phyloP scores from a whole-genome alignment of 306 rosid genomes.

The Prunus mume region DNA sequence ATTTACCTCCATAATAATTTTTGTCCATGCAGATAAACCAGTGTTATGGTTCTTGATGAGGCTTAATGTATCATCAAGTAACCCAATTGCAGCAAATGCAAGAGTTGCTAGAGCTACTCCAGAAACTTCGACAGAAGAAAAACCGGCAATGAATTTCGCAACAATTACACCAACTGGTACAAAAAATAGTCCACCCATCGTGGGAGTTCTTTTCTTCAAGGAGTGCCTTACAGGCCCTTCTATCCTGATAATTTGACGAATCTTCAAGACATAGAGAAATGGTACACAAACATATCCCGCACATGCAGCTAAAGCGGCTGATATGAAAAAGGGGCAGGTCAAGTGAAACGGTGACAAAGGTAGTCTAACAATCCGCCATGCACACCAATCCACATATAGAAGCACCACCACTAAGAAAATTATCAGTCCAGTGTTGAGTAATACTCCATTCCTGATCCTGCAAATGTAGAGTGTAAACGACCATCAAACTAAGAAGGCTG shows the following conservation, averaged over 20 bases:
- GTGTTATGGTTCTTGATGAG: constrained; percentile 50
- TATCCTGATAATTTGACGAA: constrained; percentile 54
- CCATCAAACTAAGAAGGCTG: constrained; percentile 21
- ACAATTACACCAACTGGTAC: constrained; percentile 76
- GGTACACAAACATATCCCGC: constrained; percentile 89
- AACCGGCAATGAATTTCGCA: constrained; percentile 49
- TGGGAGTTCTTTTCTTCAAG: constrained; percentile 58
- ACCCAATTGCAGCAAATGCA: constrained; percentile 86
- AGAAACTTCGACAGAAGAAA: constrained; percentile 67
- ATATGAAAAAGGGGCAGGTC: constrained; percentile 74
- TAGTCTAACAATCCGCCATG: constrained; percentile 83
- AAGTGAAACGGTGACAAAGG: constrained; percentile 76
- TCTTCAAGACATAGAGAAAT: constrained; percentile 52
- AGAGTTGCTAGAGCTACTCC: constrained; percentile 71
- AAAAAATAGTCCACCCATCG: constrained; percentile 91
- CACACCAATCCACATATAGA: constrained; percentile 83
- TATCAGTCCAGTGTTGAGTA: constrained; percentile 60
- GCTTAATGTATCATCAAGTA: constrained; percentile 64
- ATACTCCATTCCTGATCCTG: constrained; percentile 69
- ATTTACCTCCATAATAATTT: constrained; percentile 65
- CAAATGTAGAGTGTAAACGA: constrained; percentile 26
- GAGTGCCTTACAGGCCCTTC: constrained; percentile 53
- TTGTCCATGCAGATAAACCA: constrained; percentile 57
- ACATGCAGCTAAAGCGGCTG: constrained; percentile 66
- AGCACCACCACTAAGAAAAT: constrained; percentile 53